phyloP scores from a whole-genome alignment of 305 asterid genomes.

The Solanum hybrid region DNA sequence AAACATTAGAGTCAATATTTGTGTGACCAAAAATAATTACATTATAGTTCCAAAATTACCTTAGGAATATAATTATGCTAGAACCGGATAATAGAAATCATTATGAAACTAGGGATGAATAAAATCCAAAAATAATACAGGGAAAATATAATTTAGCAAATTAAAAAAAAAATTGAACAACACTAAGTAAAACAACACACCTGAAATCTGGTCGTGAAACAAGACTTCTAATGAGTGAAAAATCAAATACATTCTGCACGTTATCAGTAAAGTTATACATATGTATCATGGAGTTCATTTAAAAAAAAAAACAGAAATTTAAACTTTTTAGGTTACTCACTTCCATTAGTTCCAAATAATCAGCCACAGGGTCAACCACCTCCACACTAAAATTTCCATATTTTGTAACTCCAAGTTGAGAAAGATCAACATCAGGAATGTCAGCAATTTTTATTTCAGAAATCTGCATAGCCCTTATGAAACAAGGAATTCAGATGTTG shows the following conservation, averaged over 20 bases:
- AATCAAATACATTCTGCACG: slow-evolving; percentile 85
- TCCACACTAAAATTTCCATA: slow-evolving; percentile 71
- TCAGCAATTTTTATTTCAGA: slow-evolving; percentile 76
- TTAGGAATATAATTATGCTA: not conserved
- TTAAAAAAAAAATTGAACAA: not conserved
- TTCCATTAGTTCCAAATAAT: slow-evolving; percentile 96
- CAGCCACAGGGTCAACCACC: slow-evolving; percentile 87
- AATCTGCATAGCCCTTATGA: slow-evolving; percentile 45
- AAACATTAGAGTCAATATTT: not conserved
- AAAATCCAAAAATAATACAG: not conserved
- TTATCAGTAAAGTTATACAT: not conserved
- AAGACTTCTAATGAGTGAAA: slow-evolving; percentile 69
- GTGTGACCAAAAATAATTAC: not conserved
- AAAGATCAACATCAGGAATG: slow-evolving; percentile 73
- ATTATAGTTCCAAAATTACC: not conserved
- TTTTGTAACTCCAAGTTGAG: slow-evolving; percentile 47
- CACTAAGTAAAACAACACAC: slow-evolving; percentile 16
- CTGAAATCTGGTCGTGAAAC: slow-evolving; percentile 71
- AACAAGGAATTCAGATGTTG: slow-evolving; percentile 17
- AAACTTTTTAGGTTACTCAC: slow-evolving; percentile 28
- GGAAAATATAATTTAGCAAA: not conserved
- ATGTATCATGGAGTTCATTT: not conserved
- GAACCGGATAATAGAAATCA: not conserved
- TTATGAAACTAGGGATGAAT: not conserved
- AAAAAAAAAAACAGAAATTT: not conserved